These are phyloP conservation scores for Coleophoma crateriformis DNA, from an alignment of 2,329 filamentous ascomycete species.

Conservation along the genomic window DNA sequence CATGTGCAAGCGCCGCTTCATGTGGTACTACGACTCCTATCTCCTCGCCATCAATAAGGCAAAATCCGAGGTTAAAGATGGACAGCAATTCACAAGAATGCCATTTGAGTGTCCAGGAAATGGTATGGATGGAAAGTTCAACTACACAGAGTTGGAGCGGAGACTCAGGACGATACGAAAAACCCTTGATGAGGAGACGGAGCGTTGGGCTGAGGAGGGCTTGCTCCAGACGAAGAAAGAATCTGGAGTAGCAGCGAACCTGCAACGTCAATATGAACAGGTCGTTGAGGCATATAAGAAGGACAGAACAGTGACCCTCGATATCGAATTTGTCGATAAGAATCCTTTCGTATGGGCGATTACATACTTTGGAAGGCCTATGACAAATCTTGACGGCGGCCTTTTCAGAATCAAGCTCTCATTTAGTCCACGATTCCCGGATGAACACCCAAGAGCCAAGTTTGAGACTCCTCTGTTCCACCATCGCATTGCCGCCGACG, in stretches of 20 bases:
- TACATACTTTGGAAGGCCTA: conserved; percentile 85
- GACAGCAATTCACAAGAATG: conserved; percentile 68
- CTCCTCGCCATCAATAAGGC: conserved; percentile 64
- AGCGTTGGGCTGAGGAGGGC: conserved; percentile 67
- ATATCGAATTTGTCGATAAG: conserved; percentile 68
- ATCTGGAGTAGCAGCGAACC: conserved; percentile 70
- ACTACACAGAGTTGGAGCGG: conserved; percentile 68
- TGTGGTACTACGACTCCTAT: conserved; percentile 96
- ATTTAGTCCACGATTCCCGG: conserved; percentile 81
- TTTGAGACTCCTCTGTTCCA: conserved; percentile 84
- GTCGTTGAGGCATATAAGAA: conserved; percentile 70
- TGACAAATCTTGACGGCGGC: conserved; percentile 90
- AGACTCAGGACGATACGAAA: conserved; percentile 65
- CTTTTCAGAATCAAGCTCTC: conserved; percentile 76
- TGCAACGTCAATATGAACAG: conserved; percentile 81
- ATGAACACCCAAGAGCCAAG: conserved; percentile 78
- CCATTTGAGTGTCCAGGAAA: conserved; percentile 79
- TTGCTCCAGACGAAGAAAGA: conserved; percentile 57
- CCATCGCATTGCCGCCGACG: conserved; percentile 74
- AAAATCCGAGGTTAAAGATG: conserved; percentile 56
- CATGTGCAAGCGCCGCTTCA: conserved; percentile 81
- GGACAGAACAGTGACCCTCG: conserved; percentile 63
- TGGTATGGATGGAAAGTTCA: conserved; percentile 79
- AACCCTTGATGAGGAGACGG: conserved; percentile 66
- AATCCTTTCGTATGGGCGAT: conserved; percentile 89